These are phyloP conservation scores for Dendrothele bispora DNA, from an alignment of 768 basidiomycete genomes.

Conservation along the genomic window DNA sequence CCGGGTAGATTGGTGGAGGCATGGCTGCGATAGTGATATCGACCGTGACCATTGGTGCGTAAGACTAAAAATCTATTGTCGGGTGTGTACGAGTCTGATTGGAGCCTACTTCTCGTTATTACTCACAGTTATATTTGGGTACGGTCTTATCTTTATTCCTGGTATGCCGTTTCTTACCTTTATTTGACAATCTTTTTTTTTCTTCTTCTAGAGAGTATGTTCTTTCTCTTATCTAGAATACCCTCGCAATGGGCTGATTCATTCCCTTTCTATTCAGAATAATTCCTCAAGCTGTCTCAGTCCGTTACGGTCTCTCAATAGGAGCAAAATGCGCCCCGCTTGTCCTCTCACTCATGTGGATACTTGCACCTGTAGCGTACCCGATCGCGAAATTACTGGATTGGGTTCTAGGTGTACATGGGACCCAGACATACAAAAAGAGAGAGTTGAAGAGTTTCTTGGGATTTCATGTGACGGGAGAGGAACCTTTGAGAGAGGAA, in stretches of 20 bases:
- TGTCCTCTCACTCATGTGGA: constrained; percentile 71
- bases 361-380: constrained; percentile 75
- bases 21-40: constrained; percentile 76
- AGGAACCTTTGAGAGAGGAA: constrained; percentile 77
- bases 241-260: too few species aligned
- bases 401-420: constrained; percentile 70
- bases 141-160: constrained; percentile 63
- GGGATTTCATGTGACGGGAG: constrained; percentile 73
- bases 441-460: constrained; percentile 77
- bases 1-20: constrained; percentile 55
- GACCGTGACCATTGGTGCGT: constrained; percentile 66
- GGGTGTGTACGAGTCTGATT: too few species aligned
- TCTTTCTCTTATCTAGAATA: too few species aligned
- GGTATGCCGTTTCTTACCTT: constrained; percentile 43
- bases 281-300: constrained; percentile 72
- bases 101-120: not conserved
- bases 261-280: constrained; percentile 34
- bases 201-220: constrained; percentile 75
- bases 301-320: constrained; percentile 76
- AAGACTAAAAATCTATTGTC: too few species aligned
- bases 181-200: too few species aligned
- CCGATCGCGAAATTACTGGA: constrained; percentile 85
- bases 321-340: constrained; percentile 78
- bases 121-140: constrained; percentile 6
- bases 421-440: constrained; percentile 77